Percentiles rank a stretch among this genome's conserved stretches.
Conservation (phyloP, 2,329 filamentous ascomycete genomes). For the Aspergillus hortae region DNA sequence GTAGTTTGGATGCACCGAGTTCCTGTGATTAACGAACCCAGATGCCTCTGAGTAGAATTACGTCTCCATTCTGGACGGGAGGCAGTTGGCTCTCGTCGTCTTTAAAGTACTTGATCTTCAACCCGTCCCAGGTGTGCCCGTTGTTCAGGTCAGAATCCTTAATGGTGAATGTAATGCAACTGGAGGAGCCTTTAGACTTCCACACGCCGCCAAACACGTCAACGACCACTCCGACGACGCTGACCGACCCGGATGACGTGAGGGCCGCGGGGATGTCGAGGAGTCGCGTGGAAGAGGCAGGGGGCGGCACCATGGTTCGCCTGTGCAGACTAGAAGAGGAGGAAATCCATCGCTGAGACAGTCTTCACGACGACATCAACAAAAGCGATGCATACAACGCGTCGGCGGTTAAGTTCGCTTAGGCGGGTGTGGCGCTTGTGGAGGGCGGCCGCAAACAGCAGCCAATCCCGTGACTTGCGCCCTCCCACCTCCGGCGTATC, state of each 20-base stretch:
- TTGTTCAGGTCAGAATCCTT: slow-evolving; percentile 54
- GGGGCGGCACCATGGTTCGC: background rate
- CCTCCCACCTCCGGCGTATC: slow-evolving; percentile 19
- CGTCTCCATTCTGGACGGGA: slow-evolving; percentile 52
- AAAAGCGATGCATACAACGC: background rate
- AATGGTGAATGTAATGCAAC: slow-evolving; percentile 59
- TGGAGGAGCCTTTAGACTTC: slow-evolving; percentile 53
- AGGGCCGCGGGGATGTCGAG: slow-evolving; percentile 46
- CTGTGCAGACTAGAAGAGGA: background rate
- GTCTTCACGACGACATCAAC: too few species aligned
- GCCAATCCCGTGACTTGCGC: slow-evolving; percentile 18
- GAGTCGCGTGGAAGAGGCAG: slow-evolving; percentile 32
- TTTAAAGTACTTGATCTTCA: slow-evolving; percentile 61
- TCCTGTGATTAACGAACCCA: slow-evolving; percentile 46
- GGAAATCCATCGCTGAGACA: too few species aligned
- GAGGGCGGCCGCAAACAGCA: slow-evolving; percentile 18
- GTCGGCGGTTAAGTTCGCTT: slow-evolving; percentile 22
- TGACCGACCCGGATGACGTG: slow-evolving; percentile 40
- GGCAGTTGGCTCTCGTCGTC: slow-evolving; percentile 43
- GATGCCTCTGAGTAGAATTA: slow-evolving; percentile 60
- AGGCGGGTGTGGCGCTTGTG: slow-evolving; percentile 22
- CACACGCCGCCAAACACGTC: slow-evolving; percentile 56
- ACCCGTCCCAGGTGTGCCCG: slow-evolving; percentile 37
- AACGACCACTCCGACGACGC: slow-evolving; percentile 67
- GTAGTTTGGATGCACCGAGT: slow-evolving; percentile 14